These are phyloP conservation scores for Stereum hirsutum DNA, from an alignment of 1,284 basidiomycete species.

Conservation along the genomic window DNA sequence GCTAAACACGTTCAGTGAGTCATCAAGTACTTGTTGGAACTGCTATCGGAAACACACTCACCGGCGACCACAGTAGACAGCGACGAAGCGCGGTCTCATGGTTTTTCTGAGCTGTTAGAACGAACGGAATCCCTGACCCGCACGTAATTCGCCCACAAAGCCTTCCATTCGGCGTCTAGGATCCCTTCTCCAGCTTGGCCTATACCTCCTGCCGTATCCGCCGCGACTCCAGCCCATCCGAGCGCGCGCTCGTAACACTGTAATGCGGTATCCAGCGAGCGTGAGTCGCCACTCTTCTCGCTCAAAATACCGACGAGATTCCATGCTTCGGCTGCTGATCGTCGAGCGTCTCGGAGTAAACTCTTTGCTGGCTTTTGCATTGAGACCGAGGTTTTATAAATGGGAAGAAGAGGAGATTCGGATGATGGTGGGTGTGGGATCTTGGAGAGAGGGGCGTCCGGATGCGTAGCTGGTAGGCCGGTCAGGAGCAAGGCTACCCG, in stretches of 20 bases:
- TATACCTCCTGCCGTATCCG: slow-evolving; percentile 24
- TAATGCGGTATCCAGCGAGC: slow-evolving; percentile 29
- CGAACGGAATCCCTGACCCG: slow-evolving; percentile 23
- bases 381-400: slow-evolving; percentile 33
- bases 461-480: slow-evolving; percentile 27
- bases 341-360: slow-evolving; percentile 58
- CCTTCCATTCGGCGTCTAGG: slow-evolving; percentile 48
- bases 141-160: slow-evolving; percentile 39
- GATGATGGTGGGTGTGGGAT: slow-evolving; percentile 35
- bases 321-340: slow-evolving; percentile 66
- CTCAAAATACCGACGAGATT: slow-evolving; percentile 43
- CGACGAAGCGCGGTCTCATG: too few species aligned
- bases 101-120: too few species aligned
- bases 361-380: slow-evolving; percentile 48
- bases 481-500: slow-evolving; percentile 49
- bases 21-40: too few species aligned
- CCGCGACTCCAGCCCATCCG: slow-evolving; percentile 47
- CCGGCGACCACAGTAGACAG: too few species aligned
- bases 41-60: too few species aligned
- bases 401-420: slow-evolving; percentile 31
- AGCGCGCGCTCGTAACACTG: slow-evolving; percentile 54
- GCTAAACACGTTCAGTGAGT: too few species aligned
- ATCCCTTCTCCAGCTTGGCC: slow-evolving; percentile 39
- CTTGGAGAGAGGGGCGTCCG: slow-evolving; percentile 26
- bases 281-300: slow-evolving; percentile 25